These are phyloP conservation scores for Bruguiera sexangula DNA, from an alignment of 345 rosid genomes.

Conservation along the genomic window DNA sequence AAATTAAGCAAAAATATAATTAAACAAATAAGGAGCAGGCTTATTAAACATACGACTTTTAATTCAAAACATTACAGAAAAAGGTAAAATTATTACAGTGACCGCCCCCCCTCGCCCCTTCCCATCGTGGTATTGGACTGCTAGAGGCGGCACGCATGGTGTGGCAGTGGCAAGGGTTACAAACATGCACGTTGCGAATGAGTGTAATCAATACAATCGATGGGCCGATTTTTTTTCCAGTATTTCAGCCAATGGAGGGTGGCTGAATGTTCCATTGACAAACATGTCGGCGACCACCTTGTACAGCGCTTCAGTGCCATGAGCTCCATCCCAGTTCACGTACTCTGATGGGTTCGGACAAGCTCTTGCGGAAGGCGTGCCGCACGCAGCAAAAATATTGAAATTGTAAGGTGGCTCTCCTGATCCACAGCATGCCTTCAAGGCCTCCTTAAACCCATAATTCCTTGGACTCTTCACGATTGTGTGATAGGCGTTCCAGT, in stretches of 20 bases:
- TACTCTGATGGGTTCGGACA: slow-evolving; percentile 55
- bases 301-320: slow-evolving; percentile 83
- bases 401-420: slow-evolving; percentile 72
- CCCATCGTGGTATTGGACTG: too few species aligned
- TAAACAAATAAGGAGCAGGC: too few species aligned
- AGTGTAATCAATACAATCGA: too few species aligned
- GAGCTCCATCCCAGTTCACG: slow-evolving; percentile 97
- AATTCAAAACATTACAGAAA: too few species aligned
- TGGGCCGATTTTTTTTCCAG: too few species aligned
- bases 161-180: too few species aligned
- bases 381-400: slow-evolving; percentile 52
- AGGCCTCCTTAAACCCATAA: slow-evolving; percentile 60
- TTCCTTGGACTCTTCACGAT: slow-evolving; percentile 45
- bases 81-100: too few species aligned
- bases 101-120: too few species aligned
- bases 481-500: slow-evolving; percentile 66
- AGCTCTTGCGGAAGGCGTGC: slow-evolving; percentile 37
- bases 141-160: too few species aligned
- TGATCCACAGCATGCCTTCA: slow-evolving; percentile 81
- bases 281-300: slow-evolving; percentile 63
- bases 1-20: too few species aligned
- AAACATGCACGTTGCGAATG: too few species aligned
- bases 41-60: too few species aligned
- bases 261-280: slow-evolving; percentile 46
- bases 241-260: slow-evolving; percentile 26